Evolutionary conservation across 202 grass and related monocot species (phyloP), one percentile per base, ranked within the genome.

Genomic region (Brachypodium distachyon): DNA sequence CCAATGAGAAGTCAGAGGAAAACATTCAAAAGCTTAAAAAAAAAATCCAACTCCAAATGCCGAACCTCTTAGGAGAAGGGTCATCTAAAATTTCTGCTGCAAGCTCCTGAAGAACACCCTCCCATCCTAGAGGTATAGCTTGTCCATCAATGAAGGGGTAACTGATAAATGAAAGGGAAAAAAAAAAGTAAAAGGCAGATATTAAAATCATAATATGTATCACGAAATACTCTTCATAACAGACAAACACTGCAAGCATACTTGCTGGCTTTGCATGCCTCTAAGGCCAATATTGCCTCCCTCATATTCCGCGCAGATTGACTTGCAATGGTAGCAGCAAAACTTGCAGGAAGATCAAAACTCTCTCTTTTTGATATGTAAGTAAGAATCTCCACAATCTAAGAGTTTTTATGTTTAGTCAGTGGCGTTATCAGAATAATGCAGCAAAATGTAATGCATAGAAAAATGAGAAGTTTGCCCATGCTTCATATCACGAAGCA

Each of bases 211-310:
- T 63, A 29, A 61, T 34, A n/a, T 34, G 42, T 50, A 61, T 25
- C 21, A 82, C 11, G 22, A 70, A 26, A 48, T 34, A 42, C 16
- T 37, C 50, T 84, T 39, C 68, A 56, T n/a, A 69, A 70, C 36
- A 63, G 44, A 70, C 29, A 37, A 44, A 62, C 42, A 61, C 22
- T 66, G 9, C 17, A 14, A 56, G 9, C 62, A 8, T 90, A 93
- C 87, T 61, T 90, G 56, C 90, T 86, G 17, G 37, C 37, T 87
- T 80, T 93, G 75, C 90, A 93, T 73, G 90, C 90, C 60, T 93
- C 87, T 66, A 93, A 47, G 36, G 90, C 90, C 77, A 93, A 79
- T 48, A 93, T 82, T 1, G 90, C 84, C 73, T 87, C 81, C 84
- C 90, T 92, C 76, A 89, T 37, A 70, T 90, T 93, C 49, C 87